phyloP scores from a whole-genome alignment of 176 grass and related monocot genomes.

The Carex pumila region DNA sequence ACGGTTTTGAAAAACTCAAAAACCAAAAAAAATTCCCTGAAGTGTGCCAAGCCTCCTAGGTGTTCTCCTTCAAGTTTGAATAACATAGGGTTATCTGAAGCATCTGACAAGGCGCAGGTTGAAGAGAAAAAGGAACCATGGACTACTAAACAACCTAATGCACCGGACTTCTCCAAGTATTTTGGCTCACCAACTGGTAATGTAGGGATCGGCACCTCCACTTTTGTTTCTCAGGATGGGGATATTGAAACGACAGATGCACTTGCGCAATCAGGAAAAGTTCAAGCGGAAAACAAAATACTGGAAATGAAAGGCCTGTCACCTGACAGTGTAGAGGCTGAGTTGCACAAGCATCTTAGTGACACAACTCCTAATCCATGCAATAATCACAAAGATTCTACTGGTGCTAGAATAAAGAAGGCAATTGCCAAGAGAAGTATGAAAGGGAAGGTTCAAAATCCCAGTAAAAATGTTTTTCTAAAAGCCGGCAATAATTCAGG shows the following conservation, averaged over 20 bases:
- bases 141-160: not conserved
- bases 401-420: slow-evolving; percentile 34
- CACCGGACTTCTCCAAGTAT: slow-evolving; percentile 18
- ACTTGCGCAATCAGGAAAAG: slow-evolving; percentile 8
- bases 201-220: slow-evolving; percentile 3
- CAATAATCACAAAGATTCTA: slow-evolving; percentile 25
- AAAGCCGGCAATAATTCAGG: slow-evolving; percentile 37
- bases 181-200: slow-evolving; percentile 13
- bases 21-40: slow-evolving; percentile 37
- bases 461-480: slow-evolving; percentile 7
- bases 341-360: slow-evolving; percentile 6
- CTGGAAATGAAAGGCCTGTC: slow-evolving; percentile 28
- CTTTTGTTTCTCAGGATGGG: not conserved
- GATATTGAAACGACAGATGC: slow-evolving; percentile 23
- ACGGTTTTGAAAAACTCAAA: slow-evolving; percentile 21
- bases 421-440: slow-evolving; percentile 56
- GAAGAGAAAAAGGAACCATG: slow-evolving; percentile 19
- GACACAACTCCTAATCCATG: slow-evolving; percentile 4
- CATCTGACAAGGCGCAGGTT: not conserved
- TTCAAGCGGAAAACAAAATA: not conserved
- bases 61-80: slow-evolving; percentile 25
- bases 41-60: slow-evolving; percentile 34
- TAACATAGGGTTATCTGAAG: not conserved
- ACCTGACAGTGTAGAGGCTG: slow-evolving; percentile 26
- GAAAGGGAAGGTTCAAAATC: slow-evolving; percentile 28